Evolutionary conservation across 148 eudicot genomes (phyloP).

Genomic region (Bassia scoparia): DNA sequence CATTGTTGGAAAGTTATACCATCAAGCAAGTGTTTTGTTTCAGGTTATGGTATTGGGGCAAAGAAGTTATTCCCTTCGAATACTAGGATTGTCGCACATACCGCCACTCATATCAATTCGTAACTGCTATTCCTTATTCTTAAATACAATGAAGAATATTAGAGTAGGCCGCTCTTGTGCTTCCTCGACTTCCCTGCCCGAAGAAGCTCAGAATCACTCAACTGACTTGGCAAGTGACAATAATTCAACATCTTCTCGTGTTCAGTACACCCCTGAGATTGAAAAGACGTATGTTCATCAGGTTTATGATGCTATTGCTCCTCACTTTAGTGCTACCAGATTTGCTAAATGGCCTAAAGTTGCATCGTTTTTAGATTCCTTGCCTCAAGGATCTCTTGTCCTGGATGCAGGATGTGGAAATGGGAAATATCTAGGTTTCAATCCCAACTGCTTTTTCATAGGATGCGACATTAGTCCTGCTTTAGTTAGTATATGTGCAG

Average conservation of each 20-base stretch:
- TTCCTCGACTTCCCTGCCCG: constrained; percentile 19
- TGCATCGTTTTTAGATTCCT: constrained; percentile 61
- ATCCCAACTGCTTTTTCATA: constrained; percentile 62
- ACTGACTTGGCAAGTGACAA: constrained; percentile 20
- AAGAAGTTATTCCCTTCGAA: neutral
- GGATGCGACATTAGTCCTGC: constrained; percentile 89
- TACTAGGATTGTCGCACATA: neutral
- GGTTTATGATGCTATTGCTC: constrained; percentile 97
- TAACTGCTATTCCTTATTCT: constrained; percentile 5
- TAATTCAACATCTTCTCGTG: constrained; percentile 28
- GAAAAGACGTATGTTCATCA: constrained; percentile 89
- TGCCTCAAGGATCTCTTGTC: constrained; percentile 73
- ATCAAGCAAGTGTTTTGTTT: neutral
- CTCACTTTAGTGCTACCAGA: constrained; percentile 90
- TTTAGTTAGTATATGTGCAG: constrained; percentile 67
- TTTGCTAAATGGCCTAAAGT: constrained; percentile 99
- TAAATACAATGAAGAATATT: constrained; percentile 36
- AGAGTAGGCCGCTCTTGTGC: constrained; percentile 31
- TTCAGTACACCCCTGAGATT: constrained; percentile 77
- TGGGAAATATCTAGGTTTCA: constrained; percentile 88
- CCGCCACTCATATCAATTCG: constrained; percentile 2
- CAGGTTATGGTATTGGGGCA: neutral
- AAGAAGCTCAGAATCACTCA: constrained; percentile 17
- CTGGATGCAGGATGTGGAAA: constrained; percentile 97
- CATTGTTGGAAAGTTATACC: too few relatives aligned